Evolutionary conservation across 805 yeast species (phyloP), one percentile per base, ranked within the genome.

Genomic region (Ogataea thermomethanolica): DNA sequence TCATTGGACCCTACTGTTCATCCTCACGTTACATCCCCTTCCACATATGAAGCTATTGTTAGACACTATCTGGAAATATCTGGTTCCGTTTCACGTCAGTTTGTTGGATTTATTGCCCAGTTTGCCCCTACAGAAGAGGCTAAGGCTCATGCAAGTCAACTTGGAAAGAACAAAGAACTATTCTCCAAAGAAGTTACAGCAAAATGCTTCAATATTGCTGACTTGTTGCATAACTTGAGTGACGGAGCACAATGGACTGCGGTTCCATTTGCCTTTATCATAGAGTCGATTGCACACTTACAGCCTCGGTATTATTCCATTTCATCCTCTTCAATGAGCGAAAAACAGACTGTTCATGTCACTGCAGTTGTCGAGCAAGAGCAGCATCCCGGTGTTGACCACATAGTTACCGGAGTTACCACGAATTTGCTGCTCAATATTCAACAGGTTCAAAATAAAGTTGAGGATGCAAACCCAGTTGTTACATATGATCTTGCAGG

Each of bases 251-350:
- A 76, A n/a, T 93, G 98, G 98, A 54, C 63, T 11, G 27, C 43
- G 5, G 84, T 91, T 34, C 96, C 98, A 24, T 84, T 91, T 70
- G 81, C 79, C 46, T 86, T 90, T 57, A 64, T 93, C 28, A 70
- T 90, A 52, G 99, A 91, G 68, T 74, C 83, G 23, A 62, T 93
- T 47, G 76, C 89, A 30, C 85, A 79, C 52, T 69, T 93, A 56
- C 95, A 84, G 62, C 96, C 97, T 29, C 90, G 99, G 64, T 91
- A 88, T 68, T 91, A 91, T 66, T 91, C 98, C 15, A 91, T 91
- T 51, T 90, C 97, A 2, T 90, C 97, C 1, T 87, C 96, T 5
- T 81, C 95, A 1, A 63, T 78, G 38, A 73, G 79, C 41, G 93
- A 87, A 56, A 87, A 87, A 60, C 73, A 80, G 37, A 73, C 74